Percentiles rank a stretch among this genome's conserved stretches.
These are phyloP conservation scores for Oryza australiensis DNA, from an alignment of 176 grass and related monocot genomes.

Conservation along the genomic window DNA sequence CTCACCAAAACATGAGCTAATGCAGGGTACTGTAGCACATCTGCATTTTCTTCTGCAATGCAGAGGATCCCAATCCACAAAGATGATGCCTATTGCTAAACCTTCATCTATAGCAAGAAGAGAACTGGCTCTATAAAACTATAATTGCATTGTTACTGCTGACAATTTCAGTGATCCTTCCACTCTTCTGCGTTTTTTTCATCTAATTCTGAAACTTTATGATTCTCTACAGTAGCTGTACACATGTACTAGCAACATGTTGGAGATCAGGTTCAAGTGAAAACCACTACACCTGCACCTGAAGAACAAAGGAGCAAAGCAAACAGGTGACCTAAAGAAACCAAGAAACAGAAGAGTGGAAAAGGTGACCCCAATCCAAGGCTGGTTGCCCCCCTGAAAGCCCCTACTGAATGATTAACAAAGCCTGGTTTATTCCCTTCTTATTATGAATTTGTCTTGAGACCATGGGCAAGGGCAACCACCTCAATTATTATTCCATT, in stretches of 20 bases:
- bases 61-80: too few species aligned
- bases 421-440: conserved; percentile 34
- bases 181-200: background rate
- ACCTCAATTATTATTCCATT: conserved; percentile 38
- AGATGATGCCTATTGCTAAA: too few species aligned
- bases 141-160: background rate
- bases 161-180: background rate
- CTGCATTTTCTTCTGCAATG: too few species aligned
- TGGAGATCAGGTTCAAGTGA: background rate
- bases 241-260: background rate
- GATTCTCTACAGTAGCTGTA: background rate
- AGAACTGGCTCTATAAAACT: background rate
- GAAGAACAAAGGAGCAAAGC: background rate
- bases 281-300: background rate
- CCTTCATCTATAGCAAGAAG: too few species aligned
- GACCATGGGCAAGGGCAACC: conserved; percentile 44
- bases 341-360: background rate
- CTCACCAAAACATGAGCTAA: too few species aligned
- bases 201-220: background rate
- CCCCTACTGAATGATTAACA: conserved; percentile 20
- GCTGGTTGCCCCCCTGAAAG: conserved; percentile 5
- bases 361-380: background rate
- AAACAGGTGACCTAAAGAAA: background rate
- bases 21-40: too few species aligned
- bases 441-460: conserved; percentile 35